Evolutionary conservation across 139 green algal genomes (phyloP).

Genomic region (Ettlia oleoabundans): DNA sequence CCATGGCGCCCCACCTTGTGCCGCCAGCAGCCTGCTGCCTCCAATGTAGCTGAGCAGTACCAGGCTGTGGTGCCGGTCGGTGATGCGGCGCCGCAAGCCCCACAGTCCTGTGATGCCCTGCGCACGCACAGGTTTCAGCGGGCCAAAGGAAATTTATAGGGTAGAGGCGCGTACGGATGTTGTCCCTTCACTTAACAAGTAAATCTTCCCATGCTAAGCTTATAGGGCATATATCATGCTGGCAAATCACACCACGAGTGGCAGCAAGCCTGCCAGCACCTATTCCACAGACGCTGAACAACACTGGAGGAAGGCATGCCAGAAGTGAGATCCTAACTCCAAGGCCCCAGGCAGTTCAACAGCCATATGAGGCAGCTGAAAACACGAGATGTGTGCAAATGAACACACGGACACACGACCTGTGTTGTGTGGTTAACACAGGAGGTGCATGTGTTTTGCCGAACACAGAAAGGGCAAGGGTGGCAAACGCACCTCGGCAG

Average conservation of each 20-base stretch:
- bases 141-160: neutral
- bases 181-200: too few relatives aligned
- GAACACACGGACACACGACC: neutral
- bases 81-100: neutral
- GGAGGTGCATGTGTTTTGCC: neutral
- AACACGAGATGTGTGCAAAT: too few relatives aligned
- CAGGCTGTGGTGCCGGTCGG: conserved; percentile 30
- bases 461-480: neutral
- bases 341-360: too few relatives aligned
- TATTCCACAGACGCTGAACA: too few relatives aligned
- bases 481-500: neutral
- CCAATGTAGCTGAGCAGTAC: conserved; percentile 24
- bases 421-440: neutral
- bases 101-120: conserved; percentile 34
- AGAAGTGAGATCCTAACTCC: too few relatives aligned
- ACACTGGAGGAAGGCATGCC: too few relatives aligned
- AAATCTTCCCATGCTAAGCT: too few relatives aligned
- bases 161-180: too few relatives aligned
- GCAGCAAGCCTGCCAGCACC: too few relatives aligned
- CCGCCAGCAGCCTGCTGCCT: conserved; percentile 25
- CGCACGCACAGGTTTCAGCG: neutral
- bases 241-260: too few relatives aligned
- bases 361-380: too few relatives aligned
- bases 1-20: conserved; percentile 4
- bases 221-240: too few relatives aligned